Evolutionary conservation across 371 early-diverging fungal genomes (phyloP).

Genomic region (Haplosporangium sp.): DNA sequence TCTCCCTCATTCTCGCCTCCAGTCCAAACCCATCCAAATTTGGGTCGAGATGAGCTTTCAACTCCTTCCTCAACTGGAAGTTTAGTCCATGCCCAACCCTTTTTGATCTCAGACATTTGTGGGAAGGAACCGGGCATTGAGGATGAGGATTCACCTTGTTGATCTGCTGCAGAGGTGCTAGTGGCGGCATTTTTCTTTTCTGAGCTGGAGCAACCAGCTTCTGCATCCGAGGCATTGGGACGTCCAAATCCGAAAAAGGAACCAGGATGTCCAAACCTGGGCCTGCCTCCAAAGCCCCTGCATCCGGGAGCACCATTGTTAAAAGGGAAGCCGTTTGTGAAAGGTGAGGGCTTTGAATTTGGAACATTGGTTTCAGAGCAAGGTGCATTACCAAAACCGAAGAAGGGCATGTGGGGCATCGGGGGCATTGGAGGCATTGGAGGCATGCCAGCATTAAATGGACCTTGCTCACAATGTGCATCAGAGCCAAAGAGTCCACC

Average conservation of each 20-base stretch:
- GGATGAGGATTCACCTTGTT: constrained; percentile 21
- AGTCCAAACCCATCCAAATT: constrained; percentile 51
- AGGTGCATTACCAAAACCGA: background rate
- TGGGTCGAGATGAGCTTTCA: constrained; percentile 20
- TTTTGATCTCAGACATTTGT: constrained; percentile 24
- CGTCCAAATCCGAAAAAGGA: constrained; percentile 25
- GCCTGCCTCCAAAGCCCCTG: constrained; percentile 17
- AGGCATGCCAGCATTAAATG: constrained; percentile 15
- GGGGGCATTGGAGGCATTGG: constrained; percentile 21
- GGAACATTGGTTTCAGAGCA: constrained; percentile 11
- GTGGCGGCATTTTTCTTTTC: constrained; percentile 13
- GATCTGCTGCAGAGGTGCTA: background rate
- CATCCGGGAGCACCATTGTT: constrained; percentile 13
- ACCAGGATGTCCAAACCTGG: constrained; percentile 25
- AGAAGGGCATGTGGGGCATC: constrained; percentile 22
- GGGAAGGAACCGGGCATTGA: constrained; percentile 38
- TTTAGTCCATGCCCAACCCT: constrained; percentile 40
- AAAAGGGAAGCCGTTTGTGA: constrained; percentile 44
- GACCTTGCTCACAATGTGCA: constrained; percentile 1
- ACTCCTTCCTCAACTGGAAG: constrained; percentile 13
- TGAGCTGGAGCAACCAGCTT: constrained; percentile 3
- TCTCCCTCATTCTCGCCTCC: constrained; percentile 18
- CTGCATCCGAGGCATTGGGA: constrained; percentile 25
- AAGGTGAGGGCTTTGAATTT: constrained; percentile 30
- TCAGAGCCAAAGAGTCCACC: constrained; percentile 14